A percentile compares a stretch with the other conserved stretches of the same genome.
These are phyloP conservation scores for Candida tibetensis DNA, from an alignment of 805 yeast species.

Conservation along the genomic window DNA sequence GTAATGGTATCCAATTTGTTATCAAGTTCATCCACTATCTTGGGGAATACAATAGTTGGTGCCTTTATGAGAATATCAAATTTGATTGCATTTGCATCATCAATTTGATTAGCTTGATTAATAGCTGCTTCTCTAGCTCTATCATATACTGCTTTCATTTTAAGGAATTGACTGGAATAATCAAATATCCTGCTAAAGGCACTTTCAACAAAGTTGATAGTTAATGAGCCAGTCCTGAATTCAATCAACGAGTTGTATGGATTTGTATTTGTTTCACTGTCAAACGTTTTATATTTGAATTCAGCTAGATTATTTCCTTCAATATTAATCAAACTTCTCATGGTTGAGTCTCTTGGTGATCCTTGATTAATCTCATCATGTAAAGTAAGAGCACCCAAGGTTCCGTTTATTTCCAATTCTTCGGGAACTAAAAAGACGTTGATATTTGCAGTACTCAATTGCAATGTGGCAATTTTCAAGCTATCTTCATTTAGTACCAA, in stretches of 20 bases:
- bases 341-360: slow-evolving; percentile 53
- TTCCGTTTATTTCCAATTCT: slow-evolving; percentile 67
- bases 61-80: slow-evolving; percentile 73
- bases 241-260: slow-evolving; percentile 56
- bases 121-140: slow-evolving; percentile 85
- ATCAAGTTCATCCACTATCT: slow-evolving; percentile 39
- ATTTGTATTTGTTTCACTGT: slow-evolving; percentile 43
- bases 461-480: slow-evolving; percentile 72
- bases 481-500: slow-evolving; percentile 81
- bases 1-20: slow-evolving; percentile 57
- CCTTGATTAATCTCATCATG: slow-evolving; percentile 74
- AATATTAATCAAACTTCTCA: slow-evolving; percentile 69
- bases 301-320: slow-evolving; percentile 82
- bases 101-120: slow-evolving; percentile 69
- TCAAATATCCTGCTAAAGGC: slow-evolving; percentile 66
- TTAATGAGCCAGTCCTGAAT: slow-evolving; percentile 72
- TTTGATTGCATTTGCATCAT: slow-evolving; percentile 58
- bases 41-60: slow-evolving; percentile 82
- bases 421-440: slow-evolving; percentile 68
- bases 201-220: slow-evolving; percentile 75
- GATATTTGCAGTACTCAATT: slow-evolving; percentile 70
- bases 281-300: slow-evolving; percentile 79
- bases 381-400: slow-evolving; percentile 73
- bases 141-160: slow-evolving; percentile 89
- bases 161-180: slow-evolving; percentile 70